These are phyloP conservation scores for Vairimorpha ceranae DNA, from an alignment of 371 early-diverging fungal genomes.

Conservation along the genomic window DNA sequence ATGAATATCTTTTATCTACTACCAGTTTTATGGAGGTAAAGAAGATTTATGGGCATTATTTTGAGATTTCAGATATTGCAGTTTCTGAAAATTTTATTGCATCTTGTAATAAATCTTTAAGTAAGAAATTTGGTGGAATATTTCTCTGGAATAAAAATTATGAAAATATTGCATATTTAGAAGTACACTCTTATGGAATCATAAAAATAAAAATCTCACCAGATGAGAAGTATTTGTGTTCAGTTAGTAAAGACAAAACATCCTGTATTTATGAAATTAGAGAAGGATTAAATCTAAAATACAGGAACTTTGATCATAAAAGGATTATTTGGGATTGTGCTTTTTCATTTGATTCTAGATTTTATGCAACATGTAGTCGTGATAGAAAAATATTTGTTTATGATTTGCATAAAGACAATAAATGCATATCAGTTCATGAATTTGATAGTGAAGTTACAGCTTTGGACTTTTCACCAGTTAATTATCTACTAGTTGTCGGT, in stretches of 20 bases:
- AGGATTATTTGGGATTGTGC: slow-evolving; percentile 43
- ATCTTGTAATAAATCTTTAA: slow-evolving; percentile 32
- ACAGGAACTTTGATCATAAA: slow-evolving; percentile 38
- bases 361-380: slow-evolving; percentile 48
- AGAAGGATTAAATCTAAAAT: slow-evolving; percentile 7
- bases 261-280: slow-evolving; percentile 39
- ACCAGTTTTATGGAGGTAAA: slow-evolving; percentile 44
- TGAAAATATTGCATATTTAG: slow-evolving; percentile 43
- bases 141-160: slow-evolving; percentile 50
- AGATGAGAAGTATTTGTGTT: slow-evolving; percentile 28
- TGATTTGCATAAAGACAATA: background rate
- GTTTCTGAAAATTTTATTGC: slow-evolving; percentile 40
- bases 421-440: background rate
- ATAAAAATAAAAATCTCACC: slow-evolving; percentile 32
- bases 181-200: slow-evolving; percentile 46
- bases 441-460: slow-evolving; percentile 45
- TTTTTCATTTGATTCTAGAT: slow-evolving; percentile 28
- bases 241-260: slow-evolving; percentile 53
- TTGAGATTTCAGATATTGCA: slow-evolving; percentile 41
- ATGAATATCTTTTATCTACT: slow-evolving; percentile 36
- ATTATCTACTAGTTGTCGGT: slow-evolving; percentile 30
- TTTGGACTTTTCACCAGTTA: slow-evolving; percentile 24
- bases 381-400: slow-evolving; percentile 54
- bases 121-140: slow-evolving; percentile 45
- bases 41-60: slow-evolving; percentile 58